These are phyloP conservation scores for Amanita polypyramis DNA, from an alignment of 768 basidiomycete species.

Conservation along the genomic window DNA sequence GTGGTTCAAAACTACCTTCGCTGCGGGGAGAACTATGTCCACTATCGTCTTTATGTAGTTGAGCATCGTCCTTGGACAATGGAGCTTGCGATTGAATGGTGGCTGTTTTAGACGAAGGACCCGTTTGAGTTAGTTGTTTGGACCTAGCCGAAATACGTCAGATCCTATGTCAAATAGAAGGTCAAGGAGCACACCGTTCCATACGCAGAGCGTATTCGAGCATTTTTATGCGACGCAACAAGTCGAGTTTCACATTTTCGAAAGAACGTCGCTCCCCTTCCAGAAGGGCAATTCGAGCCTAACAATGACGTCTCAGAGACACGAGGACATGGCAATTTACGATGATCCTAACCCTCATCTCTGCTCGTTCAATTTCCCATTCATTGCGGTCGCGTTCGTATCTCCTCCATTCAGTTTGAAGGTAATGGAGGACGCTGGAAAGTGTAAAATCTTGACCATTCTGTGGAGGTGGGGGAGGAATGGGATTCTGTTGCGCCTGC, in stretches of 20 bases:
- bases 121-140: conserved; percentile 65
- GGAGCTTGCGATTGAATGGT: conserved; percentile 45
- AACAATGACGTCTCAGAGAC: conserved; percentile 18
- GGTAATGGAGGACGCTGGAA: conserved; percentile 90
- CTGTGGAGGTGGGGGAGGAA: conserved; percentile 70
- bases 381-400: conserved; percentile 99
- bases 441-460: conserved; percentile 90
- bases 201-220: conserved; percentile 93
- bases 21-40: conserved; percentile 78
- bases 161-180: conserved; percentile 16
- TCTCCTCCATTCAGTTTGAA: conserved; percentile 96
- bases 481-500: conserved; percentile 43
- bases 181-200: conserved; percentile 64
- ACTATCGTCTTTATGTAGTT: conserved; percentile 71
- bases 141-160: conserved; percentile 43
- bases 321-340: conserved; percentile 15
- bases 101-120: conserved; percentile 57
- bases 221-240: conserved; percentile 98
- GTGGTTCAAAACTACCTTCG: conserved; percentile 43
- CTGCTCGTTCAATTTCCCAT: conserved; percentile 99
- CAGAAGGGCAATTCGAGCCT: conserved; percentile 95
- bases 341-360: conserved; percentile 78
- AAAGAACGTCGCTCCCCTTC: conserved; percentile 96
- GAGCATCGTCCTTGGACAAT: conserved; percentile 57
- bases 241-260: conserved; percentile 93